A percentile compares a stretch with the other conserved stretches of the same genome.
Conservation (phyloP, 177 flowering plant genomes). For the Telopea speciosissima region DNA sequence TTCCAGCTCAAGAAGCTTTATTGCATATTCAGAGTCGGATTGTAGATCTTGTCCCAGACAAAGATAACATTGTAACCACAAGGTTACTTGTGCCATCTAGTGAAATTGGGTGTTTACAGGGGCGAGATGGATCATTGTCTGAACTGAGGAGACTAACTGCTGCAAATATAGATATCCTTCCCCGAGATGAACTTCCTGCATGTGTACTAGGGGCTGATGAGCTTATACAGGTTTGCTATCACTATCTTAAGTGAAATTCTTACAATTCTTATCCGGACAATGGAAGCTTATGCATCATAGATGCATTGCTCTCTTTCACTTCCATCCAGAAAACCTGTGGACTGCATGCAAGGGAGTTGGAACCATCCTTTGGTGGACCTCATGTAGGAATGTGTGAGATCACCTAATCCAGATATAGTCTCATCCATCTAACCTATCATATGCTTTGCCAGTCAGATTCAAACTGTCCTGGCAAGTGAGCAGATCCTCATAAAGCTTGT, state of each 20-base stretch:
- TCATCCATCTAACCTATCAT: neutral
- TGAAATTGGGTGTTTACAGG: slow-evolving; percentile 70
- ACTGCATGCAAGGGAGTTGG: too few relatives aligned
- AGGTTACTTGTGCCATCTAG: slow-evolving; percentile 67
- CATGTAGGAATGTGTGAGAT: too few relatives aligned
- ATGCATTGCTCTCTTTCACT: neutral
- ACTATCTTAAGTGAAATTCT: slow-evolving; percentile 6
- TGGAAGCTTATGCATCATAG: neutral
- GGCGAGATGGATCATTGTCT: slow-evolving; percentile 56
- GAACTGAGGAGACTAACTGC: slow-evolving; percentile 61
- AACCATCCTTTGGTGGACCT: too few relatives aligned
- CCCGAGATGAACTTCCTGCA: slow-evolving; percentile 60
- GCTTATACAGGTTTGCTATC: slow-evolving; percentile 73
- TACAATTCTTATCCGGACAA: neutral
- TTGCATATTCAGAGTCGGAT: slow-evolving; percentile 90
- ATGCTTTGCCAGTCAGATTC: neutral
- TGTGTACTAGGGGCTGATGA: slow-evolving; percentile 52
- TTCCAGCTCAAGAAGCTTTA: slow-evolving; percentile 99
- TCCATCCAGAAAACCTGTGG: too few relatives aligned
- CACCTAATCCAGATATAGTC: too few relatives aligned
- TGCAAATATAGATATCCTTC: slow-evolving; percentile 64
- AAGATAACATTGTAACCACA: slow-evolving; percentile 74
- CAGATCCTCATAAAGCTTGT: too few relatives aligned
- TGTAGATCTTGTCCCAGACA: slow-evolving; percentile 73
- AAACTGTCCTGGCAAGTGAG: neutral